Percentiles rank a stretch among this genome's conserved stretches.
phyloP scores from a whole-genome alignment of 768 basidiomycete species.

The Leccinum imitatum region DNA sequence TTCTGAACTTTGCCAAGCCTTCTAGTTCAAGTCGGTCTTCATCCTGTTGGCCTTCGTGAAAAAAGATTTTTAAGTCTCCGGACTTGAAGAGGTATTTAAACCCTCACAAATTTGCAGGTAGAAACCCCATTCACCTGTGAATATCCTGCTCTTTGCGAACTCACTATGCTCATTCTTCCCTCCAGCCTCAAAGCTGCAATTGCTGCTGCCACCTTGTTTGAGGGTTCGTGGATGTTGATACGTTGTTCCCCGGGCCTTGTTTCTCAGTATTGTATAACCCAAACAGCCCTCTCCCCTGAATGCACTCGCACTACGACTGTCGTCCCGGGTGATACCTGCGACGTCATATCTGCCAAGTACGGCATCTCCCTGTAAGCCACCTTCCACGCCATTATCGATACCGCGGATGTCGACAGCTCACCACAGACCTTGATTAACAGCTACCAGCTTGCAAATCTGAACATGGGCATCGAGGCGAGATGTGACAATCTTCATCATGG shows the following conservation, averaged over 20 bases:
- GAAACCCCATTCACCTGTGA: background rate
- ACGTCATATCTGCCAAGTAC: constrained; percentile 58
- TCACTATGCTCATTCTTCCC: constrained; percentile 20
- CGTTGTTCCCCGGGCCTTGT: background rate
- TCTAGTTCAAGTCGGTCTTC: background rate
- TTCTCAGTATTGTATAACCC: constrained; percentile 36
- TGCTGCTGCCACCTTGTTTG: constrained; percentile 8
- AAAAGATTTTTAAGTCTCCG: background rate
- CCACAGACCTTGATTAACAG: constrained; percentile 27
- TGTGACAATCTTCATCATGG: constrained; percentile 58
- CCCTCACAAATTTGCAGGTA: background rate
- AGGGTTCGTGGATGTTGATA: constrained; percentile 18
- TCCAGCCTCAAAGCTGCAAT: constrained; percentile 11
- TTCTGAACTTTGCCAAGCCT: no score
- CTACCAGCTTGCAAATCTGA: constrained; percentile 58
- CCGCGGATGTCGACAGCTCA: background rate
- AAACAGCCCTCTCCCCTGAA: constrained; percentile 28
- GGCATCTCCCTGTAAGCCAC: constrained; percentile 61
- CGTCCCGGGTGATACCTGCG: constrained; percentile 53
- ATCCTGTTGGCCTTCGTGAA: background rate
- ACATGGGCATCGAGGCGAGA: constrained; percentile 38
- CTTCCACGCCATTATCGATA: background rate
- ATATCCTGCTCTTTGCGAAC: background rate
- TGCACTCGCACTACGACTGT: constrained; percentile 65
- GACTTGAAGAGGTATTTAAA: constrained; percentile 20